These are phyloP conservation scores for Coriolopsis trogii DNA, from an alignment of 1,284 basidiomycete species.

Conservation along the genomic window DNA sequence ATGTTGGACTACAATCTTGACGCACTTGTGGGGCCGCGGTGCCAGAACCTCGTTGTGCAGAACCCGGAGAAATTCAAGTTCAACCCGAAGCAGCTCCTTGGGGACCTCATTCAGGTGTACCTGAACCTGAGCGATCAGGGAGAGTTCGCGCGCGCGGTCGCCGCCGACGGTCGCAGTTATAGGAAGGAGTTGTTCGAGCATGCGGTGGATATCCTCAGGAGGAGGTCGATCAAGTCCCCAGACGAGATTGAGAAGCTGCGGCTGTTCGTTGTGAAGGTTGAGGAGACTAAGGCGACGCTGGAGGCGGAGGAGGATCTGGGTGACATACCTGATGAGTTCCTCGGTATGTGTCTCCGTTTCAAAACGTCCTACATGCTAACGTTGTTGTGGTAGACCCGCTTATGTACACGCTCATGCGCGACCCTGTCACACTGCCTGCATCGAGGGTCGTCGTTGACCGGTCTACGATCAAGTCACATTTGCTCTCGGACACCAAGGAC, in stretches of 20 bases:
- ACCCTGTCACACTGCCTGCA: conserved; percentile 91
- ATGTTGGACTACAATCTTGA: conserved; percentile 97
- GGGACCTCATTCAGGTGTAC: conserved; percentile 91
- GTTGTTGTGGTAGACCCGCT: conserved; percentile 94
- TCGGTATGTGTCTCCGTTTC: conserved; percentile 65
- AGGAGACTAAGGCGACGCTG: conserved; percentile 76
- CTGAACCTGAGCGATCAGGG: conserved; percentile 84
- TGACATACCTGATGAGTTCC: conserved; percentile 94
- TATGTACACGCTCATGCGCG: conserved; percentile 94
- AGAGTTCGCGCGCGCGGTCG: conserved; percentile 89
- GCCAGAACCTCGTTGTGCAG: conserved; percentile 82
- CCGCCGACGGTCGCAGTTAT: conserved; percentile 93
- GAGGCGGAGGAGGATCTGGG: conserved; percentile 93
- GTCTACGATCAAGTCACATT: conserved; percentile 93
- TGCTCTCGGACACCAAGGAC: conserved; percentile 90
- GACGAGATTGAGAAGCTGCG: conserved; percentile 79
- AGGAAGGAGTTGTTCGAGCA: conserved; percentile 82
- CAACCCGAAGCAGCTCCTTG: conserved; percentile 82
- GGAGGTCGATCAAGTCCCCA: conserved; percentile 76
- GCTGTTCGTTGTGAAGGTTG: conserved; percentile 81
- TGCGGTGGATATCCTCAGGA: conserved; percentile 74
- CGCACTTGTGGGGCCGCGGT: conserved; percentile 86
- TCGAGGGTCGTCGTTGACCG: conserved; percentile 85
- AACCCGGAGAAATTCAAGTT: conserved; percentile 92
- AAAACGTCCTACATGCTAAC: too few relatives aligned